These are phyloP conservation scores for Epichloe typhina DNA, from an alignment of 2,329 filamentous ascomycete genomes.

Conservation along the genomic window DNA sequence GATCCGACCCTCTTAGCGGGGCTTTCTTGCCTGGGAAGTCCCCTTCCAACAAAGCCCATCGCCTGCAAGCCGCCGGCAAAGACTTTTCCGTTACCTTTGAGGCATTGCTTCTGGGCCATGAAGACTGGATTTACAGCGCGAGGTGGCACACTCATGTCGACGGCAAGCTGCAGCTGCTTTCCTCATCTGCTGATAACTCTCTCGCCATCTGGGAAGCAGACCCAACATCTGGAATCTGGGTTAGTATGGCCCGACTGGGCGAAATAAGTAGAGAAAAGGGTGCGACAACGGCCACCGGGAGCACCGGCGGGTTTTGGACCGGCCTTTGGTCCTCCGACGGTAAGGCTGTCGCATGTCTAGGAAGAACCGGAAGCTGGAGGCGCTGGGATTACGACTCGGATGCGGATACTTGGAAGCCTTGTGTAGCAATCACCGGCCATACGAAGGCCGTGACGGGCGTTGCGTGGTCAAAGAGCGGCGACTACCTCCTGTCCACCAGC, in stretches of 20 bases:
- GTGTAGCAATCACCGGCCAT: constrained; percentile 71
- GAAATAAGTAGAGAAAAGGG: constrained; percentile 93
- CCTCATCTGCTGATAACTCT: constrained; percentile 90
- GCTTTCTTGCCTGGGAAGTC: constrained; percentile 54
- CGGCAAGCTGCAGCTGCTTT: constrained; percentile 58
- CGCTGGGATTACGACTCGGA: constrained; percentile 56
- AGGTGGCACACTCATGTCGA: constrained; percentile 49
- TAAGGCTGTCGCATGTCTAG: constrained; percentile 63
- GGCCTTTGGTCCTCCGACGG: constrained; percentile 81
- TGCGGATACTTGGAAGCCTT: constrained; percentile 61
- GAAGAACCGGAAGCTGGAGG: constrained; percentile 87
- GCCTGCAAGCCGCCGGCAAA: constrained; percentile 45
- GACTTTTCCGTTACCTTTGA: constrained; percentile 84
- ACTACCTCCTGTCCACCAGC: constrained; percentile 78
- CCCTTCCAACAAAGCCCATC: constrained; percentile 80
- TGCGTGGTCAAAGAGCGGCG: constrained; percentile 69
- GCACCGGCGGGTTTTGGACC: constrained; percentile 92
- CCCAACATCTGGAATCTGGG: constrained; percentile 73
- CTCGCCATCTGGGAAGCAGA: constrained; percentile 89
- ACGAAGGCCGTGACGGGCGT: constrained; percentile 69
- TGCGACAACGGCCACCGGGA: constrained; percentile 90
- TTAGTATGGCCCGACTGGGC: constrained; percentile 71
- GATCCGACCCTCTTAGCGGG: constrained; percentile 43
- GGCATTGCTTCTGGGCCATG: constrained; percentile 82
- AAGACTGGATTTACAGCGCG: constrained; percentile 95